These are phyloP conservation scores for Cladosporium halotolerans DNA, from an alignment of 2,329 filamentous ascomycete species.

Conservation along the genomic window DNA sequence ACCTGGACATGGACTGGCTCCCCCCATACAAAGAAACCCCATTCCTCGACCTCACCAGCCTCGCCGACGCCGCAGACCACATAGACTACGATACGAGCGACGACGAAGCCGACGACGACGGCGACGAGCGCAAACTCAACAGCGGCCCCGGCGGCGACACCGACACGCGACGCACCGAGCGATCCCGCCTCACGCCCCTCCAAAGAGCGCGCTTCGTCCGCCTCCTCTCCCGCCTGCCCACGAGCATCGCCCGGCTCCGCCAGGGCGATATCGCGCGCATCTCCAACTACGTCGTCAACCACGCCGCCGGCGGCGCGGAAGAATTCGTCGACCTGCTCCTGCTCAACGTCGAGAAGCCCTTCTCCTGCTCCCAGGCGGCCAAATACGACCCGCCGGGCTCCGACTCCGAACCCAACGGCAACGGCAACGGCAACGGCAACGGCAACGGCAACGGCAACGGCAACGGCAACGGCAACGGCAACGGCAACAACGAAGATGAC, in stretches of 20 bases:
- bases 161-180: constrained; percentile 27
- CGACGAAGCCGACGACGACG: constrained; percentile 65
- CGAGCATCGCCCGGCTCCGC: constrained; percentile 63
- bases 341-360: constrained; percentile 71
- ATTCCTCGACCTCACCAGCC: constrained; percentile 52
- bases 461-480: constrained; percentile 13
- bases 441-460: constrained; percentile 11
- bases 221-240: constrained; percentile 75
- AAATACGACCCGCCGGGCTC: constrained; percentile 49
- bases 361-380: constrained; percentile 60
- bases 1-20: constrained; percentile 71
- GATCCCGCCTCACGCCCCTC: constrained; percentile 68
- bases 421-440: neutral
- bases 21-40: constrained; percentile 65
- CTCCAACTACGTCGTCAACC: constrained; percentile 81
- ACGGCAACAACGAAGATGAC: constrained; percentile 19
- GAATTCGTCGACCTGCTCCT: constrained; percentile 89
- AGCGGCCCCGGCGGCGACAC: constrained; percentile 35
- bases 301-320: constrained; percentile 76
- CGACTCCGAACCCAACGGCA: constrained; percentile 23
- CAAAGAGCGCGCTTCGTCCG: constrained; percentile 80
- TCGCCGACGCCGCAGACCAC: constrained; percentile 77
- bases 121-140: constrained; percentile 38
- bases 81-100: constrained; percentile 82
- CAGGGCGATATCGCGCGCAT: constrained; percentile 82